Evolutionary conservation across 2,329 filamentous ascomycete species (phyloP).

Genomic region (Pyrenochaeta sp.): DNA sequence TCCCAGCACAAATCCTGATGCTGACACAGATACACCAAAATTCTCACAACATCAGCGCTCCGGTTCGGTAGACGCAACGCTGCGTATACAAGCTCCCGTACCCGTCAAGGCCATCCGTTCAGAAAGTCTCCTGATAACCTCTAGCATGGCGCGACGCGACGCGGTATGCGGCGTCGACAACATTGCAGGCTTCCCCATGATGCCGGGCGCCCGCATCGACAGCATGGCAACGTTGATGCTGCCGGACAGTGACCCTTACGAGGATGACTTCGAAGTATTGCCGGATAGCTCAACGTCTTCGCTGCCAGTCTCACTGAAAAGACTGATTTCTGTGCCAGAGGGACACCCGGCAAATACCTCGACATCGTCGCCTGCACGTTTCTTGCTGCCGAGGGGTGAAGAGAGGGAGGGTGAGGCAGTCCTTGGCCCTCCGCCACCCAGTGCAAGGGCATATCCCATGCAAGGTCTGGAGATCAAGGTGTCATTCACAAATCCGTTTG

Average conservation of each 20-base stretch:
- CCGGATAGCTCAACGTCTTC: not conserved
- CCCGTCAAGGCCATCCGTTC: not conserved
- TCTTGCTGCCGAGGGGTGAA: not conserved
- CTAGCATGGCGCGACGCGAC: conserved; percentile 1
- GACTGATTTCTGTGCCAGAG: conserved; percentile 3
- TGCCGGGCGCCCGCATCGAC: not conserved
- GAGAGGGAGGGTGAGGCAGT: not conserved
- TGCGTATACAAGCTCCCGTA: not conserved
- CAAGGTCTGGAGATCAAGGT: not conserved
- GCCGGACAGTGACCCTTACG: not conserved
- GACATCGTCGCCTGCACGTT: not conserved
- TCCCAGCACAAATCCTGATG: no score
- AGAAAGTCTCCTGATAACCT: conserved; percentile 1
- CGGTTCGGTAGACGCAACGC: not conserved
- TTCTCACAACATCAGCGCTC: not conserved
- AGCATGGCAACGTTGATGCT: not conserved
- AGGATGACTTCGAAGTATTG: not conserved
- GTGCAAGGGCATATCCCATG: no score
- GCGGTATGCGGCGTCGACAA: not conserved
- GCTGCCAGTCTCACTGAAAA: conserved; percentile 5
- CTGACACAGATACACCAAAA: not conserved
- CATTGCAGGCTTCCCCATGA: not conserved
- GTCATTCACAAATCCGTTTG: not conserved
- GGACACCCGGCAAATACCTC: not conserved
- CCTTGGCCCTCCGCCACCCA: no score